Evolutionary conservation across 371 early-diverging fungal genomes (phyloP).

Genomic region (Enterocytospora artemiae): DNA sequence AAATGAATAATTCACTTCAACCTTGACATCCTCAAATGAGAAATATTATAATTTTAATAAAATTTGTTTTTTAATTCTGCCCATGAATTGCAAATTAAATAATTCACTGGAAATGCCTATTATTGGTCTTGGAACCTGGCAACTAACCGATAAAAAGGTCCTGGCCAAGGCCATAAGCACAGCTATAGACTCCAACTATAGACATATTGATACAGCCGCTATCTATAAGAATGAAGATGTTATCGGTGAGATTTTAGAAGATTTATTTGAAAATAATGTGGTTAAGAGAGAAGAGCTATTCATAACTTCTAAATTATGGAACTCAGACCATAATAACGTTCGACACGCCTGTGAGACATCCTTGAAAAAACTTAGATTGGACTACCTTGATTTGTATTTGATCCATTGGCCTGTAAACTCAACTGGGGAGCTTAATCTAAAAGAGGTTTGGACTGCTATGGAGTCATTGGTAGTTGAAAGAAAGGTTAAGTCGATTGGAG

Average conservation of each 20-base stretch:
- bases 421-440: conserved; percentile 46
- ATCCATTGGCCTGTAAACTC: conserved; percentile 67
- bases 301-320: conserved; percentile 79
- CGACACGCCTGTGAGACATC: conserved; percentile 59
- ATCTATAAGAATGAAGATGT: conserved; percentile 70
- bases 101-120: conserved; percentile 51
- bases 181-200: conserved; percentile 62
- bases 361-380: conserved; percentile 64
- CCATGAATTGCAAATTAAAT: no score
- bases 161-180: conserved; percentile 60
- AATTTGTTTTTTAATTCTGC: no score
- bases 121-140: conserved; percentile 55
- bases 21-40: no score
- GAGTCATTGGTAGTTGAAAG: conserved; percentile 62
- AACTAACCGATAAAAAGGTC: conserved; percentile 52
- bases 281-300: conserved; percentile 70
- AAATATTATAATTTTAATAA: no score
- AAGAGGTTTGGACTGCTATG: conserved; percentile 65
- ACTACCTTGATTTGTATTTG: conserved; percentile 76
- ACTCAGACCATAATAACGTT: conserved; percentile 59
- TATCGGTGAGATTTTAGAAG: conserved; percentile 65
- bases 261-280: no score
- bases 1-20: no score
- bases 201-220: conserved; percentile 66
- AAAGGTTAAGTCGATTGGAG: conserved; percentile 65